phyloP scores from a whole-genome alignment of 2,329 filamentous ascomycete genomes.

The Colletotrichum liaoningense region DNA sequence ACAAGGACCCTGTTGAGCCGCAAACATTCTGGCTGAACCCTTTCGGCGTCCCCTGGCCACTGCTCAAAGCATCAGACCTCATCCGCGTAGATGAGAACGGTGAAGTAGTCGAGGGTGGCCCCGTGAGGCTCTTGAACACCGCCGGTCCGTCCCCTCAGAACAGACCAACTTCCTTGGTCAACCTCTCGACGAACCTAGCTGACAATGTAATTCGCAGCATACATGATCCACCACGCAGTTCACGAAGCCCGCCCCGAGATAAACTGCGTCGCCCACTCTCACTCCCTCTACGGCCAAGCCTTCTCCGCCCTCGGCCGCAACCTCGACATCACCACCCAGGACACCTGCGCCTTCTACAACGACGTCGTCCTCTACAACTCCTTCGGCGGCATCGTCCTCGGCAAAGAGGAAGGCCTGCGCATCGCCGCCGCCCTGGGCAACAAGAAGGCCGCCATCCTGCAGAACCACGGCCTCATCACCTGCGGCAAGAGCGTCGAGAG shows the following conservation, averaged over 20 bases:
- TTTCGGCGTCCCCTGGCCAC: constrained; percentile 70
- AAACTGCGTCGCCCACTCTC: constrained; percentile 64
- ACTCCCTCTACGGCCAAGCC: constrained; percentile 64
- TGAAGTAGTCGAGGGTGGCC: constrained; percentile 71
- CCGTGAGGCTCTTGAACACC: constrained; percentile 29
- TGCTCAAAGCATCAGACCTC: constrained; percentile 74
- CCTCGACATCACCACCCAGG: constrained; percentile 75
- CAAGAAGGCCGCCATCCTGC: constrained; percentile 64
- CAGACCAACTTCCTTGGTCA: too few relatives aligned
- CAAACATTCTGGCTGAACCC: constrained; percentile 76
- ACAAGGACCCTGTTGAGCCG: constrained; percentile 66
- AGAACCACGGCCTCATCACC: constrained; percentile 67
- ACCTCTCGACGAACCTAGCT: neutral
- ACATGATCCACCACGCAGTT: constrained; percentile 62
- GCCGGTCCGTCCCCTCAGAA: constrained; percentile 13
- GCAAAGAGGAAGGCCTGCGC: constrained; percentile 59
- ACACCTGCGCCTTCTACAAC: constrained; percentile 70
- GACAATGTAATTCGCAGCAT: constrained; percentile 41
- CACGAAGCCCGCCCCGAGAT: constrained; percentile 66
- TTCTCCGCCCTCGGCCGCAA: constrained; percentile 71
- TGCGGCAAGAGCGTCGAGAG: constrained; percentile 61
- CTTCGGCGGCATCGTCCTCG: constrained; percentile 65
- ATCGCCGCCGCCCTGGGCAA: constrained; percentile 60
- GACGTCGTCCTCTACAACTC: constrained; percentile 55
- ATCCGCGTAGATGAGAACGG: constrained; percentile 73